Conservation (phyloP, 169 alveolate genomes). For the Fabrea salina region DNA sequence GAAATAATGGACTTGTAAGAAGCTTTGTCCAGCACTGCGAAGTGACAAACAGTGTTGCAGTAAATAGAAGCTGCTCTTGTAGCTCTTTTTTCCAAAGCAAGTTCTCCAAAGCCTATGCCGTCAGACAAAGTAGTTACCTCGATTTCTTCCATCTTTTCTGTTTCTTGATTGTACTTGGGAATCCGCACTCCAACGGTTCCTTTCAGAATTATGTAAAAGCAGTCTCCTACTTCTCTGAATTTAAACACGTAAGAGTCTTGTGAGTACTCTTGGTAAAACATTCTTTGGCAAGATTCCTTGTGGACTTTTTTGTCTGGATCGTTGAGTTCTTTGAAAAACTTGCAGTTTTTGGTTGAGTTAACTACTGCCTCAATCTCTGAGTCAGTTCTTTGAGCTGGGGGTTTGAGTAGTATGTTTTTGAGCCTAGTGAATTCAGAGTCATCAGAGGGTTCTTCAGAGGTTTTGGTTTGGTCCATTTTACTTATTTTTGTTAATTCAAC, state of each 20-base stretch:
- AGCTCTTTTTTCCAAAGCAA: constrained; percentile 41
- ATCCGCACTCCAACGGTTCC: constrained; percentile 48
- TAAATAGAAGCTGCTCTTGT: constrained; percentile 53
- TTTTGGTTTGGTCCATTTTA: too few relatives aligned
- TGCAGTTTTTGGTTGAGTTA: too few relatives aligned
- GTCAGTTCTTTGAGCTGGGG: too few relatives aligned
- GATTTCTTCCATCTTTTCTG: background rate
- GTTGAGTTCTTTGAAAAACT: too few relatives aligned
- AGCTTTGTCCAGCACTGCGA: constrained; percentile 43
- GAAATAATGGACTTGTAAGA: constrained; percentile 26
- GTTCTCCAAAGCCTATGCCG: constrained; percentile 59
- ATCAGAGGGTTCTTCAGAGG: too few relatives aligned
- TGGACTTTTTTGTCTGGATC: too few relatives aligned
- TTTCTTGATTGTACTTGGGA: constrained; percentile 25
- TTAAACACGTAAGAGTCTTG: constrained; percentile 30
- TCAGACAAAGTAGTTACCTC: constrained; percentile 3
- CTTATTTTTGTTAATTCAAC: too few relatives aligned
- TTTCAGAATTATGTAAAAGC: constrained; percentile 41
- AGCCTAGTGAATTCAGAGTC: too few relatives aligned
- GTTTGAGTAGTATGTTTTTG: too few relatives aligned
- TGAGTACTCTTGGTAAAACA: too few relatives aligned
- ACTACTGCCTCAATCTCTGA: too few relatives aligned
- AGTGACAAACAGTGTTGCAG: constrained; percentile 40
- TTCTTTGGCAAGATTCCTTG: too few relatives aligned
- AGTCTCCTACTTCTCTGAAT: constrained; percentile 41